These are phyloP conservation scores for Cryptococcus floricola DNA, from an alignment of 1,284 basidiomycete species.

Conservation along the genomic window DNA sequence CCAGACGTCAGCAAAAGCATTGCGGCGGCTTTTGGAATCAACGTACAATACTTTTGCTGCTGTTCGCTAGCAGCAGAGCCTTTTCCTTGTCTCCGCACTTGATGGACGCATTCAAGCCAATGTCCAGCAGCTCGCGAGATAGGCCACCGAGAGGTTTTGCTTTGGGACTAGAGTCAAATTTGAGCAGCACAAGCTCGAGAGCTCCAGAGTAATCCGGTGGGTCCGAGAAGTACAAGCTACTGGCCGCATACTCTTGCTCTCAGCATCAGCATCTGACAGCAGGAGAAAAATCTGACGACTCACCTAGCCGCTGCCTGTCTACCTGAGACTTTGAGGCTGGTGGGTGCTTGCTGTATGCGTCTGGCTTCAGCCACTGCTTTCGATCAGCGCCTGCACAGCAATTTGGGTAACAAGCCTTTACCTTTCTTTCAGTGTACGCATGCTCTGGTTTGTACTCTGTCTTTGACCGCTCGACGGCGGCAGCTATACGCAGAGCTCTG, in stretches of 20 bases:
- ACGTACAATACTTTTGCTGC: constrained; percentile 17
- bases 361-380: constrained; percentile 12
- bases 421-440: constrained; percentile 40
- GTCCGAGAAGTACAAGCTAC: constrained; percentile 23
- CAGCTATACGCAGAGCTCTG: constrained; percentile 31
- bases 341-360: constrained; percentile 1
- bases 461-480: constrained; percentile 36
- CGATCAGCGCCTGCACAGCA: background rate
- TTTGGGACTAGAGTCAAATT: constrained; percentile 11
- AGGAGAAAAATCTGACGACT: background rate
- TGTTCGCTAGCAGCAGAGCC: constrained; percentile 23
- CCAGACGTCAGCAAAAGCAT: background rate
- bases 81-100: constrained; percentile 3
- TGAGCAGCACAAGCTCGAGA: constrained; percentile 14
- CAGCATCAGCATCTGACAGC: background rate
- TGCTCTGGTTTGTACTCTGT: constrained; percentile 40
- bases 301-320: constrained; percentile 27
- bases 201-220: constrained; percentile 15
- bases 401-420: constrained; percentile 12
- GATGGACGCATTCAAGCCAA: constrained; percentile 26
- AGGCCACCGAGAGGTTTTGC: constrained; percentile 18
- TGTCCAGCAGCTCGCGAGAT: constrained; percentile 32
- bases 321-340: constrained; percentile 9
- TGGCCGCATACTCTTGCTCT: background rate
- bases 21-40: background rate